These are phyloP conservation scores for Flueggea neowawraea DNA, from an alignment of 441 rosid species.

Conservation along the genomic window DNA sequence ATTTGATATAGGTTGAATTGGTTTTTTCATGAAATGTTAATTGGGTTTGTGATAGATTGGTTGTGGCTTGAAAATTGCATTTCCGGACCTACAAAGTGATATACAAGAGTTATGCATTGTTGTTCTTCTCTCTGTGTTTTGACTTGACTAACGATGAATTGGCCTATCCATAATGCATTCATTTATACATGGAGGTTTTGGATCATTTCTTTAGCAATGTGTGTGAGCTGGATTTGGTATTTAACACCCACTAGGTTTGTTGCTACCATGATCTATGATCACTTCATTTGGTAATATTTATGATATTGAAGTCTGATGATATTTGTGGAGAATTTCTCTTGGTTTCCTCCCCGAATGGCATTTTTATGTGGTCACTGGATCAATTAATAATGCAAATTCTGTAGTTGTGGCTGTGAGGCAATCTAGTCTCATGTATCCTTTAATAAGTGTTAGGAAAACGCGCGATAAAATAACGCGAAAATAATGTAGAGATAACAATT, in stretches of 20 bases:
- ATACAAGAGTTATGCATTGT: conserved; percentile 92
- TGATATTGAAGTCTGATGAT: no score
- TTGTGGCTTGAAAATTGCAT: conserved; percentile 37
- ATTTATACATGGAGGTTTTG: conserved; percentile 91
- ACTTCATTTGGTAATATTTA: no score
- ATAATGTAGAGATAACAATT: no score
- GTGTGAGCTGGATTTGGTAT: conserved; percentile 97
- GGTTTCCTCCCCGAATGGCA: neutral
- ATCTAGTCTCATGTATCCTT: neutral
- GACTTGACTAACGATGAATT: conserved; percentile 94
- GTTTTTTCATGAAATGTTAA: no score
- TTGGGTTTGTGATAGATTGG: neutral
- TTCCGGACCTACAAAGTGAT: conserved; percentile 95
- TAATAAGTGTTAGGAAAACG: no score
- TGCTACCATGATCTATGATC: neutral
- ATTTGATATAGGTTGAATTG: no score
- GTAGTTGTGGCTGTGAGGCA: neutral
- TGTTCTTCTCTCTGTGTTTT: conserved; percentile 90
- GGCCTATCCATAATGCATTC: conserved; percentile 93
- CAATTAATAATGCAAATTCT: neutral
- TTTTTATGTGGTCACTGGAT: neutral
- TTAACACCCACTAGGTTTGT: conserved; percentile 92
- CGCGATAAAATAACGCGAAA: no score
- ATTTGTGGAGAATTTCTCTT: no score
- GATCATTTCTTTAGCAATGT: conserved; percentile 99